Percentiles rank a stretch among this genome's conserved stretches.
These are phyloP conservation scores for Metschnikowia kunwiensis DNA, from an alignment of 805 yeast genomes.

Conservation along the genomic window DNA sequence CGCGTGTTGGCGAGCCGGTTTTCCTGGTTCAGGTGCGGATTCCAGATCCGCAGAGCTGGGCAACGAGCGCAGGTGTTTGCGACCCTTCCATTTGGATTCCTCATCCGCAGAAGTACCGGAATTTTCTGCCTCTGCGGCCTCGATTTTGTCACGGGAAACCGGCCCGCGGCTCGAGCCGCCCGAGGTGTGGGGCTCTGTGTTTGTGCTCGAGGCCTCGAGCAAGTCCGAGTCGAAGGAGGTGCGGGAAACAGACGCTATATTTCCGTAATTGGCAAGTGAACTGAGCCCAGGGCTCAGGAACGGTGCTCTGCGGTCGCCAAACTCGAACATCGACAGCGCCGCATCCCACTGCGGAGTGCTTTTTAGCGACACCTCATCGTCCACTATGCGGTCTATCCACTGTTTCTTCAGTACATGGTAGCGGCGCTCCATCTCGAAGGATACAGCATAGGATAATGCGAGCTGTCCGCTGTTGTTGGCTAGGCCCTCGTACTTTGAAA, in stretches of 20 bases:
- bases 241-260: conserved; percentile 4
- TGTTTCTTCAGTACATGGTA: conserved; percentile 18
- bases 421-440: conserved; percentile 26
- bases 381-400: conserved; percentile 13
- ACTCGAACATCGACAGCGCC: conserved; percentile 5
- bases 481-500: conserved; percentile 27
- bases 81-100: conserved; percentile 6
- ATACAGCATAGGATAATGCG: conserved; percentile 31
- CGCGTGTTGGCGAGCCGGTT: conserved; percentile 12
- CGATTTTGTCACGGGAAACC: neutral
- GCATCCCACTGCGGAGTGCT: conserved; percentile 6
- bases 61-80: conserved; percentile 17
- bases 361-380: conserved; percentile 8
- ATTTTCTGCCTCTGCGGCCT: too few species aligned
- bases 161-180: neutral
- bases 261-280: conserved; percentile 1
- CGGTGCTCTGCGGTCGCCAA: neutral
- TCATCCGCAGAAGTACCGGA: too few species aligned
- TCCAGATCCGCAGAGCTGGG: conserved; percentile 9
- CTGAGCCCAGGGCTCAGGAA: conserved; percentile 3
- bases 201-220: neutral
- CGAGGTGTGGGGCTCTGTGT: neutral
- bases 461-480: conserved; percentile 59
- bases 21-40: conserved; percentile 1
- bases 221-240: conserved; percentile 7